Evolutionary conservation across 305 asterid species (phyloP), one percentile per base, ranked within the genome.

Genomic region (Fraxinus platypoda): DNA sequence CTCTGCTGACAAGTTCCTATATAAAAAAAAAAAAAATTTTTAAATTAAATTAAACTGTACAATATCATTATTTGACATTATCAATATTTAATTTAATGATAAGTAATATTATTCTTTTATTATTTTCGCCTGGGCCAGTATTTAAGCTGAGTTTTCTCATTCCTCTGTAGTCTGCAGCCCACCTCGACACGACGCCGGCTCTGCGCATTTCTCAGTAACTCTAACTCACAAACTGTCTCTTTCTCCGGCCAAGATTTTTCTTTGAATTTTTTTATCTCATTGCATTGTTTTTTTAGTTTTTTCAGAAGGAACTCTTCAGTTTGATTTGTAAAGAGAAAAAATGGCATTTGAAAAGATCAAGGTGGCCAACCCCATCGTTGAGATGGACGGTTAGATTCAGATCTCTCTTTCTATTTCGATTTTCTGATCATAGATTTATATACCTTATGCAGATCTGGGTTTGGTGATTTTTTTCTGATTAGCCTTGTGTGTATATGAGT

Each of bases 311-410:
- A 26, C 82, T 57, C 74, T 79, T 76, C 80, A 4, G 4, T 68
- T 41, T 52, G 37, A 34, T 30, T 12, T 74, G 54, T 23, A 75
- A 76, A 52, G 72, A 8, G 2, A 34, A 26, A 49, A 17, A 11
- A 95, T 95, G 98, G 95, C 89, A n/a, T 84, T 88, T 84, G 90
- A 92, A 13, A 95, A 93, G 98, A 95, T 93, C 90, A 92, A 92
- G 90, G 98, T 95, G 81, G 89, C 89, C 89, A 95, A 91, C 83
- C 98, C 98, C 93, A 92, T 95, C 89, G 98, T 95, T 35, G 98
- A 95, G 91, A 95, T 93, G 98, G 98, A 95, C 81, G 98, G 98
- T 93, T 30, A 91, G 98, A 87, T 86, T 87, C 87, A 77, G 89
- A 86, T 86, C 86, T 68, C 83, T 78, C 80, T 66, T 68, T 59